phyloP scores from a whole-genome alignment of 208 protist genomes.

The Trichomonas gallinae region DNA sequence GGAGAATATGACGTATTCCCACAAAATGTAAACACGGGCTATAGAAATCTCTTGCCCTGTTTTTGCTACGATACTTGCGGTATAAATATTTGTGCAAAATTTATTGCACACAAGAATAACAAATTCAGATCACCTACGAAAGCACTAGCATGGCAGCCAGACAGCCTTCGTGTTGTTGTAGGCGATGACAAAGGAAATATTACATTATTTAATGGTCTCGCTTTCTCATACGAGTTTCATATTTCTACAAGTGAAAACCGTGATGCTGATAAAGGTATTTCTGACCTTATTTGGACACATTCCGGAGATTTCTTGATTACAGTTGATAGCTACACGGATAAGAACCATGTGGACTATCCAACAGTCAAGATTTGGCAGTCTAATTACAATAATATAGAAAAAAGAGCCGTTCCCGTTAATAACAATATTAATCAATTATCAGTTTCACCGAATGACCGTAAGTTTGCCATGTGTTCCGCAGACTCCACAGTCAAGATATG shows the following conservation, averaged over 20 bases:
- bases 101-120: background rate
- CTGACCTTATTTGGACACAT: background rate
- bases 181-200: background rate
- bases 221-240: background rate
- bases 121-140: background rate
- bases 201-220: background rate
- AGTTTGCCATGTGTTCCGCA: background rate
- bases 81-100: background rate
- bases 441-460: background rate
- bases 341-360: background rate
- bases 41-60: background rate
- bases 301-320: background rate
- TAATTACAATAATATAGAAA: background rate
- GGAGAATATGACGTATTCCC: background rate
- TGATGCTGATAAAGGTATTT: background rate
- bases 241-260: background rate
- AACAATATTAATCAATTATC: background rate
- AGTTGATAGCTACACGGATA: background rate
- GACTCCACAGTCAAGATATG: background rate
- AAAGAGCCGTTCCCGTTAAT: background rate
- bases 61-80: background rate
- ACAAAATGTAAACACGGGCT: background rate
- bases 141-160: background rate
- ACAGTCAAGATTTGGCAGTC: background rate
- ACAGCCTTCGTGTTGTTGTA: background rate